These are phyloP conservation scores for Cicer judaicum DNA, from an alignment of 306 rosid genomes.

Conservation along the genomic window DNA sequence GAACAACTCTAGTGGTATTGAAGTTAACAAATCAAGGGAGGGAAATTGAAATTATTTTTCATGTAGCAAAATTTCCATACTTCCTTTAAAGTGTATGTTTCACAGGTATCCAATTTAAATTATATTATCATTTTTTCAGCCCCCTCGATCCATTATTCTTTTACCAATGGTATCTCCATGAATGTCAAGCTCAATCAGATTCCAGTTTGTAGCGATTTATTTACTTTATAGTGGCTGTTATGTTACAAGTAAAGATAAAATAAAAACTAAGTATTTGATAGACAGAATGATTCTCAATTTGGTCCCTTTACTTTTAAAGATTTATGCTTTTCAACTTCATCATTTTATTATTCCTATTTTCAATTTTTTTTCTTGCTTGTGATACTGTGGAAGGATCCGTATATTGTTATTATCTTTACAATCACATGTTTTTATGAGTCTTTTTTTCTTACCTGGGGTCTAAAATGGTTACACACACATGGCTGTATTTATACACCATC, in stretches of 20 bases:
- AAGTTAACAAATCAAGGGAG: constrained; percentile 49
- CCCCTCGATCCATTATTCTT: constrained; percentile 33
- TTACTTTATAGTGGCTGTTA: background rate
- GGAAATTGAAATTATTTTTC: constrained; percentile 44
- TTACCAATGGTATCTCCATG: constrained; percentile 24
- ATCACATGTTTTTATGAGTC: background rate
- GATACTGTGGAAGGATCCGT: constrained; percentile 1
- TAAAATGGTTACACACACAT: background rate
- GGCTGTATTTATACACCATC: constrained; percentile 19
- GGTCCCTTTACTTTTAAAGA: constrained; percentile 14
- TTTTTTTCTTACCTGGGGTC: constrained; percentile 15
- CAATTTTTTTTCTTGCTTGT: background rate
- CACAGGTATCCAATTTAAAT: constrained; percentile 36
- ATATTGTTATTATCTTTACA: constrained; percentile 1
- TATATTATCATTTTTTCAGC: constrained; percentile 23
- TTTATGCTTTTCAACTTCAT: background rate
- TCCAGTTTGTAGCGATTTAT: constrained; percentile 23
- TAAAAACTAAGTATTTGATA: constrained; percentile 7
- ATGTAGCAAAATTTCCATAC: constrained; percentile 5
- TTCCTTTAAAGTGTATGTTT: constrained; percentile 42
- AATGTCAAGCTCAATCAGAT: constrained; percentile 16
- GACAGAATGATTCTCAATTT: constrained; percentile 16
- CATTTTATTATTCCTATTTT: constrained; percentile 15
- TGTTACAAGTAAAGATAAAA: background rate
- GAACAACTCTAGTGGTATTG: constrained; percentile 39